These are phyloP conservation scores for Umbelopsis ramanniana DNA, from an alignment of 192 early-diverging fungal genomes.

Conservation along the genomic window DNA sequence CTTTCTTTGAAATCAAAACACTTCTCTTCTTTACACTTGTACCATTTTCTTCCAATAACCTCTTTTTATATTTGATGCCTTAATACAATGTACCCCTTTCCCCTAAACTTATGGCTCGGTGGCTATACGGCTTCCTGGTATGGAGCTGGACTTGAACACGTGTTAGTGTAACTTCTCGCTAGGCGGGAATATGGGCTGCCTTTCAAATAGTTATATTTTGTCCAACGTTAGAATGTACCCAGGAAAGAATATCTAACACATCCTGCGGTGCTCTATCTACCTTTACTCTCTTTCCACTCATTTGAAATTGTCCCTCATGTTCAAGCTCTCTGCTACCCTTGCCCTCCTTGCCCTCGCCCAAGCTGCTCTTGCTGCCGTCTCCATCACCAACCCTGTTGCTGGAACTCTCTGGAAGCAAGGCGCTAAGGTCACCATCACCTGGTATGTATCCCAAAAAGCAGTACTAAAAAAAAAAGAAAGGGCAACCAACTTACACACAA, in stretches of 20 bases:
- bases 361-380: slow-evolving; percentile 1
- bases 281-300: slow-evolving; percentile 14
- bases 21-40: slow-evolving; percentile 17
- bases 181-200: not conserved
- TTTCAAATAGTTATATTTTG: slow-evolving; percentile 6
- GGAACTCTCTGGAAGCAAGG: slow-evolving; percentile 22
- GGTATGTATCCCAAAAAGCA: not conserved
- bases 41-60: slow-evolving; percentile 12
- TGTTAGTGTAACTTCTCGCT: not conserved
- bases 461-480: not conserved
- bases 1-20: not conserved
- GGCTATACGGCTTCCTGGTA: not conserved
- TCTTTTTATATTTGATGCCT: slow-evolving; percentile 5
- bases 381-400: slow-evolving; percentile 22
- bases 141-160: slow-evolving; percentile 10
- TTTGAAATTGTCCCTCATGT: not conserved
- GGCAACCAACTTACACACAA: no score
- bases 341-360: slow-evolving; percentile 15
- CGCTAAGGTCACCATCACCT: slow-evolving; percentile 16
- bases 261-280: not conserved
- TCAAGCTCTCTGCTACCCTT: slow-evolving; percentile 20
- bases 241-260: not conserved
- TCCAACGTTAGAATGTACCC: not conserved
- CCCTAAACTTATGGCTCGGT: not conserved
- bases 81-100: slow-evolving; percentile 6